A percentile compares a stretch with the other conserved stretches of the same genome.
These are phyloP conservation scores for Phytophthora pini DNA, from an alignment of 352 stramenopile species.

Conservation along the genomic window DNA sequence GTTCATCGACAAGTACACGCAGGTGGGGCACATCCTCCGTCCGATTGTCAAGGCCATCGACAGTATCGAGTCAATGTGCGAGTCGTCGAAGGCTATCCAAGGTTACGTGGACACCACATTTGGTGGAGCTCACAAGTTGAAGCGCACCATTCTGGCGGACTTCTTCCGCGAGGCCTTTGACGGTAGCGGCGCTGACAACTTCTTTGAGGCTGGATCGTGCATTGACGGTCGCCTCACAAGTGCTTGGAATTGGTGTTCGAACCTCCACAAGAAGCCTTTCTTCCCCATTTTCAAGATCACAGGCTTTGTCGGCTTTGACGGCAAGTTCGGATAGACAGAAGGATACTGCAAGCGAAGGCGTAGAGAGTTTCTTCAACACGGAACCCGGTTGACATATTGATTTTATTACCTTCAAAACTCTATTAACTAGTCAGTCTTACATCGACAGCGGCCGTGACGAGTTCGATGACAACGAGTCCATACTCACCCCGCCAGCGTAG, in stretches of 20 bases:
- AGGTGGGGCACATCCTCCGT: constrained; percentile 89
- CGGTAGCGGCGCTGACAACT: constrained; percentile 94
- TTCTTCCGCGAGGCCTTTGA: constrained; percentile 98
- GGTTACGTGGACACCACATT: constrained; percentile 85
- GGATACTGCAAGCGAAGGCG: constrained; percentile 1
- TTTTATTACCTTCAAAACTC: constrained; percentile 28
- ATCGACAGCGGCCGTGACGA: constrained; percentile 28
- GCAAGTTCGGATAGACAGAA: constrained; percentile 89
- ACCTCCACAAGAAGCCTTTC: constrained; percentile 93
- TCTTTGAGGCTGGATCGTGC: constrained; percentile 95
- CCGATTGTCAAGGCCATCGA: constrained; percentile 91
- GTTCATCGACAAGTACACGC: constrained; percentile 99
- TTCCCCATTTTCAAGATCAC: constrained; percentile 97
- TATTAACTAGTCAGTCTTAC: constrained; percentile 17
- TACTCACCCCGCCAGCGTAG: constrained; percentile 12
- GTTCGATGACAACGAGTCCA: constrained; percentile 32
- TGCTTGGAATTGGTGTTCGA: constrained; percentile 98
- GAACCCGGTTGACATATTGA: constrained; percentile 17
- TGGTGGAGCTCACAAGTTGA: constrained; percentile 82
- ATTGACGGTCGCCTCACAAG: constrained; percentile 97
- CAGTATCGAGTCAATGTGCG: constrained; percentile 64
- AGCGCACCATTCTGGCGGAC: constrained; percentile 93
- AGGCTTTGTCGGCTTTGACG: constrained; percentile 97
- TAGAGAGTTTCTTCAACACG: constrained; percentile 10
- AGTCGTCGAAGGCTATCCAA: constrained; percentile 54